Evolutionary conservation across 1,284 basidiomycete species (phyloP), one percentile per base, ranked within the genome.

Genomic region (Boletellus deceptivus): DNA sequence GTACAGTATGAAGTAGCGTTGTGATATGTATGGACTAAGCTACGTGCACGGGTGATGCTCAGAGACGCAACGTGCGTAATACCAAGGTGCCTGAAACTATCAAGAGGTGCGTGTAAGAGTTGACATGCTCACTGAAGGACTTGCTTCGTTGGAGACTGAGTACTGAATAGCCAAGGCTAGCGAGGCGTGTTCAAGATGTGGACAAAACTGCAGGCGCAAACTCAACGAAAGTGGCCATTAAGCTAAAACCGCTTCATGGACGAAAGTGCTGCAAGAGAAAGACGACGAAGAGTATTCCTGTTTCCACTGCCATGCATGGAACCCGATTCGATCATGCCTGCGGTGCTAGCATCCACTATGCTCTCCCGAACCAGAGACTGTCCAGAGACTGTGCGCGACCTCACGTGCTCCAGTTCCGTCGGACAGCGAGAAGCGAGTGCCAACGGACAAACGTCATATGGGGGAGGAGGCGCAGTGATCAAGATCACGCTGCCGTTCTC

Each of bases 401-500:
- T 55, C 37, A n/a, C 5, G 35, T 49, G 35, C 2, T 54, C 54
- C n/a, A 46, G 52, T 42, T 37, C 46, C 7, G 34, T 25, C 31
- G 48, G 27, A 43, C 36, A 39, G n/a, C 43, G 53, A 16, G 60
- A 50, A 22, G 39, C 25, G 25, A 36, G 40, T 8, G 51, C 18
- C 31, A 42, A 13, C 16, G 53, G 44, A 47, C 38, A 31, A 37
- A 34, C 40, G 29, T 66, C 54, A 35, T 66, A 66, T 25, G 65
- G 57, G 14, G 56, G 59, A 16, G 65, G 59, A 29, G 59, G 65
- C 16, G 64, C 67, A 41, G 50, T 55, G 55, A 69, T 67, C 46
- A 69, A 38, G 41, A 69, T 60, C 35, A 69, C 60, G 41, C 65
- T 67, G n/a, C 53, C 68, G 29, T 63, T 53, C 33, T 61, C 68